Evolutionary conservation across 306 rosid genomes (phyloP).

Genomic region (Cicer chorassanicum): DNA sequence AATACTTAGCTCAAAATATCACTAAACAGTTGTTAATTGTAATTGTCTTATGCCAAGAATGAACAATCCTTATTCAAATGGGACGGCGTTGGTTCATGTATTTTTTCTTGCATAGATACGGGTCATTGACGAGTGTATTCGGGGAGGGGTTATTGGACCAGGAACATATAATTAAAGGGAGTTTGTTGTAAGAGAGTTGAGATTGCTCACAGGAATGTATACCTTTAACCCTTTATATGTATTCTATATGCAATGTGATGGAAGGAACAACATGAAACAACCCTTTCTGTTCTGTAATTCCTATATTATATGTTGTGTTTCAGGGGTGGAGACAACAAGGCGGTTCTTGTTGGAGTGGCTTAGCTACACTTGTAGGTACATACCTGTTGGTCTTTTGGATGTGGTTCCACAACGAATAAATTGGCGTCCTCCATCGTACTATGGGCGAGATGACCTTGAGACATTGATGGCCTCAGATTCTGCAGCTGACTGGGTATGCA

Average conservation of each 20-base stretch:
- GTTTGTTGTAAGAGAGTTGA: slow-evolving; percentile 16
- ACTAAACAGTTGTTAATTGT: background rate
- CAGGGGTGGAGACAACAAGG: slow-evolving; percentile 95
- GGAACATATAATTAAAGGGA: slow-evolving; percentile 20
- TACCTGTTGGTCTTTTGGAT: slow-evolving; percentile 90
- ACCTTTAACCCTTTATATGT: slow-evolving; percentile 11
- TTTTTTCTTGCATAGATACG: slow-evolving; percentile 5
- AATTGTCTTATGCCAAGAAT: background rate
- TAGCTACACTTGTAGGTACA: slow-evolving; percentile 82
- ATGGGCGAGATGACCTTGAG: slow-evolving; percentile 88
- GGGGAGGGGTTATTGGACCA: slow-evolving; percentile 26
- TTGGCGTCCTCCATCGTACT: slow-evolving; percentile 87
- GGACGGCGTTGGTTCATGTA: background rate
- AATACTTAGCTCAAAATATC: background rate
- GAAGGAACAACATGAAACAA: slow-evolving; percentile 10
- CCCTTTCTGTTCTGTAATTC: background rate
- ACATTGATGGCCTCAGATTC: slow-evolving; percentile 95
- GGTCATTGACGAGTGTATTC: background rate
- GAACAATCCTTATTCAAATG: background rate
- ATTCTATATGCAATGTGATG: background rate
- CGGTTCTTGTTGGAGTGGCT: slow-evolving; percentile 94
- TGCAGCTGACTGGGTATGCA: slow-evolving; percentile 92
- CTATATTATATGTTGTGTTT: slow-evolving; percentile 26
- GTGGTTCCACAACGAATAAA: slow-evolving; percentile 78
- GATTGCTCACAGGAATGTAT: slow-evolving; percentile 20